Percentiles rank a stretch among this genome's conserved stretches.
phyloP scores from a whole-genome alignment of 768 basidiomycete genomes.

The Dacryopinax primogenitus region DNA sequence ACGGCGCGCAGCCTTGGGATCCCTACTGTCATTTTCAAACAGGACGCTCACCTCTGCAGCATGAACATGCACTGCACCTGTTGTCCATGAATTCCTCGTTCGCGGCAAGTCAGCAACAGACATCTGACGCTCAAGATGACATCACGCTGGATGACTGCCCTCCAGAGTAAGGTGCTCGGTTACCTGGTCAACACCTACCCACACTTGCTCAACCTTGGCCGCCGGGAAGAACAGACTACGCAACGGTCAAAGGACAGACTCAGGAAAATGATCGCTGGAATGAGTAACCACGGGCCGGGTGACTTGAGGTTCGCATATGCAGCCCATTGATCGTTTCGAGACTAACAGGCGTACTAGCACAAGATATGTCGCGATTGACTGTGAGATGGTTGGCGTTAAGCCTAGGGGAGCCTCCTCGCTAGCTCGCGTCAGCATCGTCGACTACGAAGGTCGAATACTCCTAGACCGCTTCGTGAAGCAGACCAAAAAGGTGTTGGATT shows the following conservation, averaged over 20 bases:
- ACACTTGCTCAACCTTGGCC: not conserved
- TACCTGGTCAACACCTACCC: too few relatives aligned
- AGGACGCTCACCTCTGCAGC: too few relatives aligned
- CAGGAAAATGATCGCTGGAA: not conserved
- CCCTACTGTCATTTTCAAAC: too few relatives aligned
- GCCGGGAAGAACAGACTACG: not conserved
- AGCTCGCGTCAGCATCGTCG: constrained; percentile 80
- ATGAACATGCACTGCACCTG: too few relatives aligned
- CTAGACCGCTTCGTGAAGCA: constrained; percentile 80
- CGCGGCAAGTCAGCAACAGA: too few relatives aligned
- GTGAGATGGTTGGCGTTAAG: constrained; percentile 95
- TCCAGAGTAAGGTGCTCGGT: too few relatives aligned
- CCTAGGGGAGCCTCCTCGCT: constrained; percentile 66
- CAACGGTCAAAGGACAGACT: not conserved
- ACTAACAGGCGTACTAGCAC: not conserved
- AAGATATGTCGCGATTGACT: constrained; percentile 75
- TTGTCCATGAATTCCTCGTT: too few relatives aligned
- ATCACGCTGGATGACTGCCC: too few relatives aligned
- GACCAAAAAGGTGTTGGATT: constrained; percentile 80
- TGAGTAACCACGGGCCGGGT: not conserved
- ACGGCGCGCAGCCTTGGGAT: too few relatives aligned
- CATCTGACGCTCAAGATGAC: too few relatives aligned
- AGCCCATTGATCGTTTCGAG: not conserved
- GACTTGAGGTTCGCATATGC: not conserved
- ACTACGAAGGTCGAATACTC: constrained; percentile 66